These are phyloP conservation scores for Fomitopsis pinicola DNA, from an alignment of 1,284 basidiomycete genomes.

Conservation along the genomic window DNA sequence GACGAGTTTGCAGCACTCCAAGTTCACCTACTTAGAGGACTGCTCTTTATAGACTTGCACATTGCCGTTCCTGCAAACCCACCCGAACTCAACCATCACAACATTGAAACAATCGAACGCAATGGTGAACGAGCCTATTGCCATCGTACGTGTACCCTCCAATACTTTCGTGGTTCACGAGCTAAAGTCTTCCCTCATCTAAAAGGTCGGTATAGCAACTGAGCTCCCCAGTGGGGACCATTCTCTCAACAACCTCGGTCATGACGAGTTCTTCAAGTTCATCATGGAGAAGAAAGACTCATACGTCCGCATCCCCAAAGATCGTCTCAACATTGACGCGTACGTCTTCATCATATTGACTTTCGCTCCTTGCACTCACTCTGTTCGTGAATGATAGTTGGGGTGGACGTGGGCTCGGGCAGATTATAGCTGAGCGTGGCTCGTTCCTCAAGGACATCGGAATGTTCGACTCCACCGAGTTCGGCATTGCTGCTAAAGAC, in stretches of 20 bases:
- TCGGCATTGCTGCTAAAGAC: constrained; percentile 36
- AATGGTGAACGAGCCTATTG: too few relatives aligned
- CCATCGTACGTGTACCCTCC: too few relatives aligned
- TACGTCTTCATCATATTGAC: constrained; percentile 11
- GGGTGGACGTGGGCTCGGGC: constrained; percentile 21
- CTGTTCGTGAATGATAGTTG: constrained; percentile 16
- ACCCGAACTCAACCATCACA: too few relatives aligned
- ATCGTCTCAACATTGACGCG: constrained; percentile 31
- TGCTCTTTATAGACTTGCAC: too few relatives aligned
- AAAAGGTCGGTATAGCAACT: constrained; percentile 36
- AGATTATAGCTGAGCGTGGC: constrained; percentile 27
- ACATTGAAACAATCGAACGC: too few relatives aligned
- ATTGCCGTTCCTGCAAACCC: too few relatives aligned
- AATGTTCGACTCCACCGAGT: constrained; percentile 36
- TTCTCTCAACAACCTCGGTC: constrained; percentile 28
- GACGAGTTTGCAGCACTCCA: too few relatives aligned
- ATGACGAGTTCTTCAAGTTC: constrained; percentile 33
- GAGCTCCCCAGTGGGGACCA: constrained; percentile 31
- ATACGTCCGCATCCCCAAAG: constrained; percentile 29
- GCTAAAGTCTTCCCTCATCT: neutral
- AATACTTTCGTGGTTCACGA: too few relatives aligned
- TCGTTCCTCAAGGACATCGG: constrained; percentile 35
- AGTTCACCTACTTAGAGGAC: too few relatives aligned
- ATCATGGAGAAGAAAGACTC: constrained; percentile 30
- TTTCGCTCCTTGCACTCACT: neutral